A percentile compares a stretch with the other conserved stretches of the same genome.
These are phyloP conservation scores for Rutstroemia sp. DNA, from an alignment of 2,329 filamentous ascomycete species.

Conservation along the genomic window DNA sequence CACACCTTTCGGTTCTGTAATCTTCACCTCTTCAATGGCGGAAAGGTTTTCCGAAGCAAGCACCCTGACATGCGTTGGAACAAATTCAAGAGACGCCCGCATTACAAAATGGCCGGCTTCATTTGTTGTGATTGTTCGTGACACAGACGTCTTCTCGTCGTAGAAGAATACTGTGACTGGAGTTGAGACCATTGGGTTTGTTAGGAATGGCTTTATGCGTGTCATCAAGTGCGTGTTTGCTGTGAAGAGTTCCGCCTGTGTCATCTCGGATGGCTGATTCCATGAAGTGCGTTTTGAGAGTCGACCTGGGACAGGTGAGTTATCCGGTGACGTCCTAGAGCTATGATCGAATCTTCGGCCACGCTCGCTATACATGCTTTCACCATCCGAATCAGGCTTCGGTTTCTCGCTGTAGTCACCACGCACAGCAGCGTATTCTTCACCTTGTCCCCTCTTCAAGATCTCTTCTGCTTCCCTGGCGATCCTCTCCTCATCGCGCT, in stretches of 20 bases:
- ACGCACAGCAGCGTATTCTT: conserved; percentile 61
- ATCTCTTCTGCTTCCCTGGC: conserved; percentile 71
- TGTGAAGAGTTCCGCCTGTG: conserved; percentile 63
- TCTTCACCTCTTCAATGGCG: conserved; percentile 65
- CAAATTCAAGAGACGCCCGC: conserved; percentile 75
- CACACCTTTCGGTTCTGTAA: conserved; percentile 73
- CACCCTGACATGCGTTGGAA: conserved; percentile 83
- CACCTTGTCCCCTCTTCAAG: conserved; percentile 60
- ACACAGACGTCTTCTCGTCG: conserved; percentile 74
- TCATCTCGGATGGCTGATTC: conserved; percentile 50
- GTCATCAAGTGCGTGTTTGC: conserved; percentile 87
- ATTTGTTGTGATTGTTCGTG: conserved; percentile 77
- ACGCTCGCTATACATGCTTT: conserved; percentile 24
- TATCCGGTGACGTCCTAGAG: conserved; percentile 20
- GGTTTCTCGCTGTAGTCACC: conserved; percentile 69
- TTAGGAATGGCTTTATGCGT: conserved; percentile 81
- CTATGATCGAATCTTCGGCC: conserved; percentile 12
- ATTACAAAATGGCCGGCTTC: conserved; percentile 82
- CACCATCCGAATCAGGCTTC: conserved; percentile 35
- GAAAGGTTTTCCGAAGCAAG: conserved; percentile 81
- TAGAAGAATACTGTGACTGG: conserved; percentile 94
- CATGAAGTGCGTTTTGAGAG: conserved; percentile 38
- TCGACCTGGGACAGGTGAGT: conserved; percentile 27
- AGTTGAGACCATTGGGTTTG: conserved; percentile 66
- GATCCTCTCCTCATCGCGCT: conserved; percentile 57